phyloP scores from a whole-genome alignment of 495 filamentous ascomycete genomes.

The Amphirosellinia nigrospora region DNA sequence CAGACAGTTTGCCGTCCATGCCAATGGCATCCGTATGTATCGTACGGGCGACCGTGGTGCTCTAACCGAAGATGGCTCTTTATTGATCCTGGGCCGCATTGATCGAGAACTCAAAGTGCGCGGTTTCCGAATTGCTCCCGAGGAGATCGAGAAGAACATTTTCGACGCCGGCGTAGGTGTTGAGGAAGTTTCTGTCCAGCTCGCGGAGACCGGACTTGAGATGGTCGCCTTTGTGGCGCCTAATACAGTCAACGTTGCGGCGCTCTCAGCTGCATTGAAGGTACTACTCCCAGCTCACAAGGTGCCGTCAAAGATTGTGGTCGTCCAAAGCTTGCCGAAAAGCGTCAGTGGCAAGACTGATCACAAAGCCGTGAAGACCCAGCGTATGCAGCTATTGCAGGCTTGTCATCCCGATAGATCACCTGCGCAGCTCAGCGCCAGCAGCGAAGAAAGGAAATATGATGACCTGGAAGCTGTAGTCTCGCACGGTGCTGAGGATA shows the following conservation, averaged over 20 bases:
- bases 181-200: neutral
- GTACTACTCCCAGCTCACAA: neutral
- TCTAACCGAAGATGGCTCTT: neutral
- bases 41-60: neutral
- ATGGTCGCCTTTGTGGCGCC: conserved; percentile 8
- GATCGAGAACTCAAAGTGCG: conserved; percentile 6
- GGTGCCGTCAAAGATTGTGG: neutral
- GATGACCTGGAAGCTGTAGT: neutral
- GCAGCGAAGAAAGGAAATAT: neutral
- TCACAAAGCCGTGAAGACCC: conserved; percentile 10
- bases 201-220: neutral
- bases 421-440: neutral
- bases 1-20: neutral
- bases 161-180: neutral
- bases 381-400: neutral
- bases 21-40: conserved; percentile 2
- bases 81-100: neutral
- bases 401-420: neutral
- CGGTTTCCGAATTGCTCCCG: conserved; percentile 3
- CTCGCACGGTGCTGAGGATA: neutral
- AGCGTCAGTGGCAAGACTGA: conserved; percentile 5
- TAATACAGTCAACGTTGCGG: neutral
- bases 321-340: neutral
- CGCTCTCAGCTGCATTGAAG: neutral
- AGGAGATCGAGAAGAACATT: neutral